Percentiles rank a stretch among this genome's conserved stretches.
Evolutionary conservation across 768 basidiomycete genomes (phyloP).

Genomic region (Macrolepiota fuliginosa): DNA sequence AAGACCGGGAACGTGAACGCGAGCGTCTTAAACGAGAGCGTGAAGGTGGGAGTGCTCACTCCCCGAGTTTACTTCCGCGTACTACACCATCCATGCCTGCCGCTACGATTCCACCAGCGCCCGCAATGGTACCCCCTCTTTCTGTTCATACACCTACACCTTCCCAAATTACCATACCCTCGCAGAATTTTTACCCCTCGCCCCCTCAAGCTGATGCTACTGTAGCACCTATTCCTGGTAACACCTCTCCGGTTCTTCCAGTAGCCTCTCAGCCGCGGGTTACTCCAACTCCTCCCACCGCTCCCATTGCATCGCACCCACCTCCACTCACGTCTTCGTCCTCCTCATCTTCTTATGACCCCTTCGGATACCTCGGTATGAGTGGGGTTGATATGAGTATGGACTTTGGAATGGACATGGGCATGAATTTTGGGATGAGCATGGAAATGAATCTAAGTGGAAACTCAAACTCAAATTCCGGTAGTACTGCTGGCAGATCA

Average conservation of each 20-base stretch:
- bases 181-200: slow-evolving; percentile 57
- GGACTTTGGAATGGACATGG: slow-evolving; percentile 39
- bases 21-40: slow-evolving; percentile 70
- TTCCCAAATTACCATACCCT: slow-evolving; percentile 20
- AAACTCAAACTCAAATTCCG: slow-evolving; percentile 22
- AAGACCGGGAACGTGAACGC: slow-evolving; percentile 75
- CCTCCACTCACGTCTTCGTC: slow-evolving; percentile 15
- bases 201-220: slow-evolving; percentile 50
- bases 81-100: slow-evolving; percentile 17
- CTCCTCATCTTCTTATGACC: slow-evolving; percentile 34
- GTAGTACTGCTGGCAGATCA: slow-evolving; percentile 1
- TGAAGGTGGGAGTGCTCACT: slow-evolving; percentile 38
- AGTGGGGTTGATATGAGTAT: slow-evolving; percentile 51
- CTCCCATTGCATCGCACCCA: slow-evolving; percentile 1
- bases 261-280: slow-evolving; percentile 8
- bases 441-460: slow-evolving; percentile 22
- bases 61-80: slow-evolving; percentile 31
- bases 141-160: slow-evolving; percentile 21
- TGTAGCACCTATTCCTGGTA: slow-evolving; percentile 18
- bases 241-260: slow-evolving; percentile 27
- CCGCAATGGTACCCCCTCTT: slow-evolving; percentile 13
- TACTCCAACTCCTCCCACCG: slow-evolving; percentile 4
- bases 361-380: slow-evolving; percentile 43
- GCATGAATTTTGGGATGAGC: slow-evolving; percentile 33
- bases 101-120: background rate